Evolutionary conservation across 352 stramenopile species (phyloP).

Genomic region (Phytophthora fragariaefolia): DNA sequence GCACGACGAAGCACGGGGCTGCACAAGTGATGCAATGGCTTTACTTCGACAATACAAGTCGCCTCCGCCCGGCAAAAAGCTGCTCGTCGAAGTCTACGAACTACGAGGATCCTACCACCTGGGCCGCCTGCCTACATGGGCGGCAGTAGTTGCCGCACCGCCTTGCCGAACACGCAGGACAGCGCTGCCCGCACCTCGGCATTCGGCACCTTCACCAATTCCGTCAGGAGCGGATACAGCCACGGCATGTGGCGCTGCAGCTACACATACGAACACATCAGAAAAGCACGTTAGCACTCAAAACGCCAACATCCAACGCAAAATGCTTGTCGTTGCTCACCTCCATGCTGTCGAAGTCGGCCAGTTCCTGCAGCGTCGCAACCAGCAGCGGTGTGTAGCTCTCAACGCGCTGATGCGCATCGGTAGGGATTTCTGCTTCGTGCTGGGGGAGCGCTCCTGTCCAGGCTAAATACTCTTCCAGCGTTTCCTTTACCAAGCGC

Average conservation of each 20-base stretch:
- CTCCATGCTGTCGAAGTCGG: slow-evolving; percentile 58
- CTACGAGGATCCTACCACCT: slow-evolving; percentile 6
- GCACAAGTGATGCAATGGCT: slow-evolving; percentile 11
- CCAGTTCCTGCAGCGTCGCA: slow-evolving; percentile 52
- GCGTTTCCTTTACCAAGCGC: slow-evolving; percentile 62
- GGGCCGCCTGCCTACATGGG: slow-evolving; percentile 23
- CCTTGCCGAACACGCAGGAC: slow-evolving; percentile 67
- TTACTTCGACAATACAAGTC: slow-evolving; percentile 24
- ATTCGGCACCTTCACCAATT: slow-evolving; percentile 73
- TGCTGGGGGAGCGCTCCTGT: too few relatives aligned
- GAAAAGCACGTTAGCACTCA: not conserved
- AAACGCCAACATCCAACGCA: too few relatives aligned
- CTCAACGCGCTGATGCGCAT: slow-evolving; percentile 61
- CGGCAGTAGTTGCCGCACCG: slow-evolving; percentile 63
- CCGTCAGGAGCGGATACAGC: slow-evolving; percentile 82
- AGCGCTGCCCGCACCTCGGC: slow-evolving; percentile 70
- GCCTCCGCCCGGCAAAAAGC: slow-evolving; percentile 17
- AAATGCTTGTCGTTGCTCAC: slow-evolving; percentile 36
- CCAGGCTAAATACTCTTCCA: slow-evolving; percentile 78
- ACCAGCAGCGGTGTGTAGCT: slow-evolving; percentile 66
- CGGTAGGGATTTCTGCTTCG: slow-evolving; percentile 39
- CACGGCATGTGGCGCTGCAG: slow-evolving; percentile 73
- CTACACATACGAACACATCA: slow-evolving; percentile 42
- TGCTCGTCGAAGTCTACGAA: slow-evolving; percentile 20
- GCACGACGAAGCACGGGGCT: not conserved